A percentile compares a stretch with the other conserved stretches of the same genome.
Evolutionary conservation across 805 yeast genomes (phyloP).

Genomic region (Spathaspora boniae): DNA sequence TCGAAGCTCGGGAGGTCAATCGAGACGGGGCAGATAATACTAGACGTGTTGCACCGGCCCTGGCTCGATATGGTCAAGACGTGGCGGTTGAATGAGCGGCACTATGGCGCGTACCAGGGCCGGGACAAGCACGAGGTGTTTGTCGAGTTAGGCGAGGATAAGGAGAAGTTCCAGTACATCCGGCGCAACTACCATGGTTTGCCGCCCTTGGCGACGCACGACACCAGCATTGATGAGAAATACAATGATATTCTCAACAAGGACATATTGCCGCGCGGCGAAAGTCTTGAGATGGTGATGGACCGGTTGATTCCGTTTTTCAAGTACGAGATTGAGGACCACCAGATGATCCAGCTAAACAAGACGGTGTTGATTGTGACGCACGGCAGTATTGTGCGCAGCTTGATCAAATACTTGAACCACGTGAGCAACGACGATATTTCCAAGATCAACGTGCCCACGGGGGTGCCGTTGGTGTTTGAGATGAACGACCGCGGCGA

Average conservation of each 20-base stretch:
- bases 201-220: slow-evolving; percentile 29
- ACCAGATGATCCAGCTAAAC: slow-evolving; percentile 19
- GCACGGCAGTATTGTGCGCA: slow-evolving; percentile 42
- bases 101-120: slow-evolving; percentile 43
- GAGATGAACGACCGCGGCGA: slow-evolving; percentile 31
- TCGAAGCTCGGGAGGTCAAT: slow-evolving; percentile 39
- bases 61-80: slow-evolving; percentile 37
- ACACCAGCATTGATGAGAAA: slow-evolving; percentile 33
- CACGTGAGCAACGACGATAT: slow-evolving; percentile 36
- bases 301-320: slow-evolving; percentile 38
- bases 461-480: slow-evolving; percentile 43
- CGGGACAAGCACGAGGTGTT: slow-evolving; percentile 34
- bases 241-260: slow-evolving; percentile 22
- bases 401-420: slow-evolving; percentile 35
- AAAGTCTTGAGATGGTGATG: slow-evolving; percentile 37
- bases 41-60: slow-evolving; percentile 26
- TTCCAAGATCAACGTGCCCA: slow-evolving; percentile 39
- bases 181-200: slow-evolving; percentile 35
- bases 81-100: slow-evolving; percentile 44
- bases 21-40: slow-evolving; percentile 38
- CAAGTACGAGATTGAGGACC: slow-evolving; percentile 23
- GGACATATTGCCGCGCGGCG: slow-evolving; percentile 34
- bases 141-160: slow-evolving; percentile 31
- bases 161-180: slow-evolving; percentile 35
- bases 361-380: slow-evolving; percentile 37